Evolutionary conservation across 2,329 filamentous ascomycete species (phyloP).

Genomic region (Ceratocystis ficicola): DNA sequence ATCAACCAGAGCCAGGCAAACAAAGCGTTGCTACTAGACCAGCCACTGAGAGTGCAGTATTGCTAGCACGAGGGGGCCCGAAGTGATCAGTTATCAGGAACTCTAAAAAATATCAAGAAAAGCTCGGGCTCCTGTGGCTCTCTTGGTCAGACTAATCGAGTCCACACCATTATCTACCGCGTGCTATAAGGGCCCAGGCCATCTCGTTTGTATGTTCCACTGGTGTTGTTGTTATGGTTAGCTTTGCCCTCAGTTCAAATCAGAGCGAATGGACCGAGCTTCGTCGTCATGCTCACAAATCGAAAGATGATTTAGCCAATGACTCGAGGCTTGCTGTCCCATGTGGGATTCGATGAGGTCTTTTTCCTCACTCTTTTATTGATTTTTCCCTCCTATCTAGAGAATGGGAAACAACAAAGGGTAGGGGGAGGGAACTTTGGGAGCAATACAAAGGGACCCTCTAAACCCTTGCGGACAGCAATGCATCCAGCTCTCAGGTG

Average conservation of each 20-base stretch:
- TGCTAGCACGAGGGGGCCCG: constrained; percentile 4
- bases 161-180: background rate
- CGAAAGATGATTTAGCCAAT: constrained; percentile 12
- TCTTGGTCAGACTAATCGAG: background rate
- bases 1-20: background rate
- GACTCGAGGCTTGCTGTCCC: background rate
- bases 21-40: background rate
- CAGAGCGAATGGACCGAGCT: constrained; percentile 9
- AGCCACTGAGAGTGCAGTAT: constrained; percentile 10
- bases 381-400: background rate
- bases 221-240: background rate
- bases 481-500: too few species aligned
- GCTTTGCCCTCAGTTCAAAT: background rate
- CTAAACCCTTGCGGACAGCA: too few species aligned
- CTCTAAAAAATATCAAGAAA: background rate
- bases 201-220: background rate
- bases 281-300: background rate
- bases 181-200: background rate
- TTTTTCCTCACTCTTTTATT: background rate
- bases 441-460: background rate
- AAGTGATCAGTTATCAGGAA: background rate
- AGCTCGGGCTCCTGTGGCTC: background rate
- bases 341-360: constrained; percentile 7
- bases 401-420: background rate
- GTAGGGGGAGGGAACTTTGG: background rate